These are phyloP conservation scores for Trichoderma parareesei DNA, from an alignment of 495 filamentous ascomycete species.

Conservation along the genomic window DNA sequence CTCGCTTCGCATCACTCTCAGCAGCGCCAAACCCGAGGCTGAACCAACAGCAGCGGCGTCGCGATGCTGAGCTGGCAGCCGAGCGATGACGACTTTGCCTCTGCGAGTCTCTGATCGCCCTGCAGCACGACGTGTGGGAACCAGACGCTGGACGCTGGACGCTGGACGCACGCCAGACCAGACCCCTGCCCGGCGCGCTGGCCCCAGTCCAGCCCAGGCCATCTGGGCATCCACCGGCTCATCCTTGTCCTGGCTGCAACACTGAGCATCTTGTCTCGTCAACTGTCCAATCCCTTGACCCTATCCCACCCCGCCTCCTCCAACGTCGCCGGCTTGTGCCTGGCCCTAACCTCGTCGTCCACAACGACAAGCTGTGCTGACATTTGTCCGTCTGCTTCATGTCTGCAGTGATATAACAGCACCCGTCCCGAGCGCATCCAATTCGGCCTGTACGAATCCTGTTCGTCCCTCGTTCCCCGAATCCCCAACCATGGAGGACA, in stretches of 20 bases:
- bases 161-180: background rate
- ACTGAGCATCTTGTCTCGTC: slow-evolving; percentile 8
- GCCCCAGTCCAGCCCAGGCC: slow-evolving; percentile 7
- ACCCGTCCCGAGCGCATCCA: background rate
- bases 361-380: slow-evolving; percentile 4
- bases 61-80: slow-evolving; percentile 5
- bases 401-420: background rate
- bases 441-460: slow-evolving; percentile 5
- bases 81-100: slow-evolving; percentile 3
- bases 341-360: slow-evolving; percentile 7
- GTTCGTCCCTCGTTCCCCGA: background rate
- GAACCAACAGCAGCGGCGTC: background rate
- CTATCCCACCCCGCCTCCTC: slow-evolving; percentile 10
- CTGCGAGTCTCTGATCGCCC: background rate
- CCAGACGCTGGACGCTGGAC: background rate
- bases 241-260: slow-evolving; percentile 9
- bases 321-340: slow-evolving; percentile 7
- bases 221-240: slow-evolving; percentile 9
- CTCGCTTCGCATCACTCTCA: no score
- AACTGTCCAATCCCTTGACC: slow-evolving; percentile 7
- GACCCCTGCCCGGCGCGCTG: slow-evolving; percentile 8
- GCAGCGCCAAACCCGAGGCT: background rate
- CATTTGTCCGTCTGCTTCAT: background rate
- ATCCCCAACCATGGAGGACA: slow-evolving; percentile 46
- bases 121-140: background rate